phyloP scores from a whole-genome alignment of 768 basidiomycete genomes.

The Pleurotus cornucopiae region DNA sequence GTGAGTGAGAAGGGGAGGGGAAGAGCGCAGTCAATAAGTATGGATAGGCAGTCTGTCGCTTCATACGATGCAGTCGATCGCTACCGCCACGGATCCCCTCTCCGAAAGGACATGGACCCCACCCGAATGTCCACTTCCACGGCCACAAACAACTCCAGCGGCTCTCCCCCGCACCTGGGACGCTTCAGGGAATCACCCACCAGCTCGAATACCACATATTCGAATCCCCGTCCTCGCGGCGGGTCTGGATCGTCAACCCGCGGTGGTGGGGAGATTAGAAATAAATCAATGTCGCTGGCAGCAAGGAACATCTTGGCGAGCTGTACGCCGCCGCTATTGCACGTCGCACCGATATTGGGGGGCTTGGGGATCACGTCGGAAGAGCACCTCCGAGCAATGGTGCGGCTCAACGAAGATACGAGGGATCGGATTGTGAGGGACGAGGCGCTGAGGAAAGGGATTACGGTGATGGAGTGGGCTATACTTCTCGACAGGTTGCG shows the following conservation, averaged over 20 bases:
- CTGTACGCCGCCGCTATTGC: conserved; percentile 62
- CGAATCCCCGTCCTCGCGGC: neutral
- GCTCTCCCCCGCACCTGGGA: neutral
- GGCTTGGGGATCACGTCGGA: conserved; percentile 54
- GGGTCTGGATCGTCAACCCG: neutral
- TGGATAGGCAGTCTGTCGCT: neutral
- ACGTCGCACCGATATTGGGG: conserved; percentile 54
- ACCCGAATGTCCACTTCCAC: neutral
- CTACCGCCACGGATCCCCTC: neutral
- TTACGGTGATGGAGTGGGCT: conserved; percentile 78
- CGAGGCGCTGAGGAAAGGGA: conserved; percentile 61
- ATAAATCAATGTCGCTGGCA: neutral
- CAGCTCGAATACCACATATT: conserved; percentile 1
- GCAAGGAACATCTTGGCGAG: conserved; percentile 41
- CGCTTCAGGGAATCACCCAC: neutral
- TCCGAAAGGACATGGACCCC: neutral
- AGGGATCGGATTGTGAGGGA: conserved; percentile 68
- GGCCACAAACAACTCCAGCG: neutral
- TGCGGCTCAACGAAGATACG: conserved; percentile 58
- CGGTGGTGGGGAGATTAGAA: neutral
- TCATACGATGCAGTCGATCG: neutral
- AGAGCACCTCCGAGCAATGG: conserved; percentile 62
- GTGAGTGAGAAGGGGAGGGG: neutral
- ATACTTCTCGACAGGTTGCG: conserved; percentile 64
- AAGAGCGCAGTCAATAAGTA: neutral